Percentiles rank a stretch among this genome's conserved stretches.
Evolutionary conservation across 140 eudicot genomes (phyloP).

Genomic region (Erigeron philadelphicus): DNA sequence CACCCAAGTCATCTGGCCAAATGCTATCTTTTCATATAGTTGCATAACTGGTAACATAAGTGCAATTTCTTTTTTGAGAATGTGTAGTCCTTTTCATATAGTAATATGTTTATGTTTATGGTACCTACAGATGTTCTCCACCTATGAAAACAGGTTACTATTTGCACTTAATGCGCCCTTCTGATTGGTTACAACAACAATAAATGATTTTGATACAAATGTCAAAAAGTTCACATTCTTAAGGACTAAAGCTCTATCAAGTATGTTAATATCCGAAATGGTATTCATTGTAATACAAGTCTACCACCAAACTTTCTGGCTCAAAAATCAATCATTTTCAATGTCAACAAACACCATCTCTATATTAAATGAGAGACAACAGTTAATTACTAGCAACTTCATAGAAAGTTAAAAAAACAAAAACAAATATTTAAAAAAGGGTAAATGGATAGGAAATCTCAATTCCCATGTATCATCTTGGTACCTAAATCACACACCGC

Average conservation of each 20-base stretch:
- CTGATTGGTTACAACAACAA: conserved; percentile 16
- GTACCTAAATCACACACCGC: too few species aligned
- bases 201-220: conserved; percentile 22
- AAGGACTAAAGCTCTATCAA: conserved; percentile 10
- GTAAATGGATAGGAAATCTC: too few species aligned
- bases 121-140: conserved; percentile 10
- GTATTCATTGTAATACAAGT: conserved; percentile 11
- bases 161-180: conserved; percentile 24
- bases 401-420: too few species aligned
- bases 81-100: not conserved
- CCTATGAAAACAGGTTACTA: conserved; percentile 14
- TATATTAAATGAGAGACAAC: conserved; percentile 21
- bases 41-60: too few species aligned
- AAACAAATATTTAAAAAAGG: too few species aligned
- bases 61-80: not conserved
- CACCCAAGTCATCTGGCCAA: too few species aligned
- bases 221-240: conserved; percentile 20
- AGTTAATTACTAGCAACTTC: too few species aligned
- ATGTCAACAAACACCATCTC: conserved; percentile 26
- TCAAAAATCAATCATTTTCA: not conserved
- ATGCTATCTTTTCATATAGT: too few species aligned
- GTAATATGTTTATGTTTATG: conserved; percentile 8
- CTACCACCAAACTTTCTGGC: conserved; percentile 26
- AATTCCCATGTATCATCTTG: too few species aligned
- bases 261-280: not conserved